Evolutionary conservation across 305 asterid genomes (phyloP).

Genomic region (Solanum hybrid): DNA sequence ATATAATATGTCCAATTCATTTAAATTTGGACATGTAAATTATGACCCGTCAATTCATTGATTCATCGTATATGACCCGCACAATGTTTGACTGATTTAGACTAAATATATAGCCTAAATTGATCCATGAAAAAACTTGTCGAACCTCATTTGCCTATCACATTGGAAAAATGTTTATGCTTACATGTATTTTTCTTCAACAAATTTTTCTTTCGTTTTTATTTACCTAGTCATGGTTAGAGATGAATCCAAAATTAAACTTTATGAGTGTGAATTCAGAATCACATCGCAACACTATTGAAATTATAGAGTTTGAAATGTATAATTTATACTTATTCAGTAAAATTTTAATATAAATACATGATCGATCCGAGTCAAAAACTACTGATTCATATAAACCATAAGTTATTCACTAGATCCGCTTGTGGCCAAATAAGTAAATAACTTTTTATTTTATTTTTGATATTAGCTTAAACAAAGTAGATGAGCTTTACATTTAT

Average conservation of each 20-base stretch:
- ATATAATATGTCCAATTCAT: not conserved
- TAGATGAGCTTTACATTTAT: not conserved
- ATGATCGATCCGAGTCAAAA: not conserved
- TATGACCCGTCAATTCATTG: not conserved
- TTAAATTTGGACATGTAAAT: not conserved
- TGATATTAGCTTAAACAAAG: not conserved
- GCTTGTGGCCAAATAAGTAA: not conserved
- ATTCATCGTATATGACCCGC: not conserved
- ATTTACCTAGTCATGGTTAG: not conserved
- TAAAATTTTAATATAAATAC: not conserved
- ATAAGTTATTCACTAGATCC: not conserved
- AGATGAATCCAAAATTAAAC: not conserved
- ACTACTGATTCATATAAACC: not conserved
- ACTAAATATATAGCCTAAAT: not conserved
- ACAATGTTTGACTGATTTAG: not conserved
- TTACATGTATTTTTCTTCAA: not conserved
- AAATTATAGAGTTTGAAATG: not conserved
- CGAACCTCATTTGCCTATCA: not conserved
- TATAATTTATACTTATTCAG: not conserved
- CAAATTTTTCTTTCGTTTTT: not conserved
- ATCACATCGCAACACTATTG: not conserved
- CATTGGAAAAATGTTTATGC: not conserved
- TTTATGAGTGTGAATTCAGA: not conserved
- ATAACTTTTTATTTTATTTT: not conserved
- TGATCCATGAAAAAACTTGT: not conserved